Conservation (phyloP, 2,329 filamentous ascomycete genomes). For the Aureobasidium sp. region DNA sequence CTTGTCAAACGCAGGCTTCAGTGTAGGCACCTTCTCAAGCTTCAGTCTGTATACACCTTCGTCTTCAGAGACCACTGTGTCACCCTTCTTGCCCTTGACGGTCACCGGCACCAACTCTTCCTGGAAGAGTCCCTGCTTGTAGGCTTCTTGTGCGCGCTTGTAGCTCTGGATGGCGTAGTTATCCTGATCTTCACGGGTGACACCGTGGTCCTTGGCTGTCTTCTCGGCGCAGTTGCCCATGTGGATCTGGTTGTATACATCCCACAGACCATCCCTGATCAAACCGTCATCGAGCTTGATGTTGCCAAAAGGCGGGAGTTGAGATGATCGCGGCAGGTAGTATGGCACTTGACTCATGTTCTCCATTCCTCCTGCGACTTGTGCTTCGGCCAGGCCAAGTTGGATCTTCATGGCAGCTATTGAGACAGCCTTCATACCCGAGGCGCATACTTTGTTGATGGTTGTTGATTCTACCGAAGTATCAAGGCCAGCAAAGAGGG, state of each 20-base stretch:
- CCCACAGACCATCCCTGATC: conserved; percentile 89
- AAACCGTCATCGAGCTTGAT: conserved; percentile 83
- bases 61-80: conserved; percentile 68
- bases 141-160: conserved; percentile 80
- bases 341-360: conserved; percentile 94
- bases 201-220: conserved; percentile 76
- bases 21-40: conserved; percentile 70
- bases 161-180: conserved; percentile 85
- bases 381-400: conserved; percentile 77
- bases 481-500: conserved; percentile 65
- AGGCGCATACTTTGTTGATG: conserved; percentile 97
- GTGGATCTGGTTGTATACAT: conserved; percentile 94
- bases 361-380: conserved; percentile 94
- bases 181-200: conserved; percentile 82
- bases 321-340: conserved; percentile 75
- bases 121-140: conserved; percentile 71
- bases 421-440: conserved; percentile 83
- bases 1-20: conserved; percentile 86
- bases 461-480: conserved; percentile 68
- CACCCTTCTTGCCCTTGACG: conserved; percentile 75
- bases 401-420: conserved; percentile 93
- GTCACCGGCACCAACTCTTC: conserved; percentile 89
- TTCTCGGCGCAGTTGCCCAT: conserved; percentile 98
- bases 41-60: conserved; percentile 86
- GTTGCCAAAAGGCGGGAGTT: conserved; percentile 78